A percentile compares a stretch with the other conserved stretches of the same genome.
Evolutionary conservation across 257 asterid species (phyloP).

Genomic region (Solanum medicagineum): DNA sequence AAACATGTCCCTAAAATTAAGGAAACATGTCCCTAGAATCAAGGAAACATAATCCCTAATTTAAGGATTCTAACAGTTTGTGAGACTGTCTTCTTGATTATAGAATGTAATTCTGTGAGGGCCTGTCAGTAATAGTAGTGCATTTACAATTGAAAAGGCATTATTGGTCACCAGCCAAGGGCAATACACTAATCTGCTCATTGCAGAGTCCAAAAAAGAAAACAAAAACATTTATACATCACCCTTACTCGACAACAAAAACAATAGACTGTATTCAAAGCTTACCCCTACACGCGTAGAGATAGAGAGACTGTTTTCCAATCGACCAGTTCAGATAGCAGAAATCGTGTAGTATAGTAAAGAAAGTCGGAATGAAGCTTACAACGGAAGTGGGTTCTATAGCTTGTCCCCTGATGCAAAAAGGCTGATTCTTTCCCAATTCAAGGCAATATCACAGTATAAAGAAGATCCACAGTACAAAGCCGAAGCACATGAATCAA

Average conservation of each 20-base stretch:
- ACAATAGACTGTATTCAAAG: not conserved
- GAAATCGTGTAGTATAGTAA: not conserved
- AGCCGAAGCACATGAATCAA: constrained; percentile 56
- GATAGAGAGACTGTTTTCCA: not conserved
- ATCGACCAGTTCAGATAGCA: not conserved
- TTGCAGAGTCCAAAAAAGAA: not conserved
- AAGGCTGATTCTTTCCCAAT: constrained; percentile 56
- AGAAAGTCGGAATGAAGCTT: not conserved
- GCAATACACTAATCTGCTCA: constrained; percentile 60
- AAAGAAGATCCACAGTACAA: constrained; percentile 72
- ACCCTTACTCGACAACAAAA: not conserved
- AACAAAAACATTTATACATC: not conserved
- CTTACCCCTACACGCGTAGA: too few species aligned
- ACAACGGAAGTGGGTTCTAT: constrained; percentile 61
- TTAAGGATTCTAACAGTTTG: too few species aligned
- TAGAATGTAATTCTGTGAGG: constrained; percentile 76
- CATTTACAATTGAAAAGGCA: constrained; percentile 85
- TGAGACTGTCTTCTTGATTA: constrained; percentile 88
- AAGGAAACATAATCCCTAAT: too few species aligned
- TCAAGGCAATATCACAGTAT: constrained; percentile 87
- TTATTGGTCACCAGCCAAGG: constrained; percentile 97
- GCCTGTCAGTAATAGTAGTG: constrained; percentile 54
- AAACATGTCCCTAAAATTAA: too few species aligned
- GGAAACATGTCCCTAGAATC: too few species aligned
- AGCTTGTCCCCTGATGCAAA: constrained; percentile 88